Base-by-base conservation (phyloP, 2,329 filamentous ascomycete species). In the Diaporthe citri region DNA sequence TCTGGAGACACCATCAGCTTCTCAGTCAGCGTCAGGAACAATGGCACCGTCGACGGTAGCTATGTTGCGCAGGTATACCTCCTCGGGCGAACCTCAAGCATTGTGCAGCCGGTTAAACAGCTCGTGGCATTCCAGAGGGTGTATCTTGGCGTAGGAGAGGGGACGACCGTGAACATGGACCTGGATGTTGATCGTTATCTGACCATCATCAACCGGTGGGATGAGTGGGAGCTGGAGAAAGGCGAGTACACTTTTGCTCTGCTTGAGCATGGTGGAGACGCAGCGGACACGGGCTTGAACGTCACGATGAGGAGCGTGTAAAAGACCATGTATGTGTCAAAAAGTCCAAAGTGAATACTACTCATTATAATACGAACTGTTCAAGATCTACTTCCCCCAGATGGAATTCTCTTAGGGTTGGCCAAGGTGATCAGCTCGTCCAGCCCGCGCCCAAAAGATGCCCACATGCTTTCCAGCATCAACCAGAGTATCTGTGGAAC, bases 201-300 rank as follows among this genome's bases (percentile, higher is more conserved):
- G 28, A 81, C 81, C 1, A 83, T 87, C 36, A 76, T 87, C 74
- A 84, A 86, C 75, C 79, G 86, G 46, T 79, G 77, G 72, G 83
- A 85, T 75, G 77, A 85, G 51, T 87, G 85, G 85, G 83, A 82
- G 51, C 78, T 88, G 22, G 86, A 87, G 79, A 84, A 80, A 75
- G 86, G 85, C 0, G 75, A 76, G 20, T 87, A 87, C 78, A 82
- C 80, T 0, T 87, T 87, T 77, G 84, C 84, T 20, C 77, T 87
- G 74, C 75, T 86, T 62, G 80, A 83, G n/a, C 79, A 87, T 79
- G 84, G 84, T 8, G 84, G 85, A 3, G 83, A 80, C 66, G 75
- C 76, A 51, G 81, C 78, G 2, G 79, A 84, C 76, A 82, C 80
- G 7, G 79, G 77, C 20, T 59, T 79, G 43, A 87, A 87, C 78